These are phyloP conservation scores for Trichomonas tenax DNA, from an alignment of 208 protist genomes.

Conservation along the genomic window DNA sequence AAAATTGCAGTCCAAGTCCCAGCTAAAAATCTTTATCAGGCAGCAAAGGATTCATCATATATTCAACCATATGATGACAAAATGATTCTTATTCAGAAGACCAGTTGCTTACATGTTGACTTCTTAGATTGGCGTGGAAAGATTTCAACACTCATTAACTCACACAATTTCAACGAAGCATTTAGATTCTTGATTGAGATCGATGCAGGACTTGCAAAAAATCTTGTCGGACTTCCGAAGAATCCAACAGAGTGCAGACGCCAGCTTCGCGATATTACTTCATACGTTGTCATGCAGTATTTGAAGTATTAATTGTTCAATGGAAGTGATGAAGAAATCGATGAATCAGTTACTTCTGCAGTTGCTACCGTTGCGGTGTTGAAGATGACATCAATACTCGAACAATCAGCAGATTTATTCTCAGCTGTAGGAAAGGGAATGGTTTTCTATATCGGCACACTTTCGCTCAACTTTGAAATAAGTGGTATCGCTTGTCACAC, in stretches of 20 bases:
- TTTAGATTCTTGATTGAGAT: neutral
- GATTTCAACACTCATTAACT: neutral
- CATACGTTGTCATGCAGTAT: neutral
- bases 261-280: neutral
- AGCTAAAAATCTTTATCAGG: neutral
- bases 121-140: neutral
- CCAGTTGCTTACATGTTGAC: neutral
- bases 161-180: neutral
- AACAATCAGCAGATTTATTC: neutral
- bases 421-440: neutral
- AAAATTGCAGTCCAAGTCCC: neutral
- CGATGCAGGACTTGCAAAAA: neutral
- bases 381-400: neutral
- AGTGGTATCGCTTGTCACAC: neutral
- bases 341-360: neutral
- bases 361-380: neutral
- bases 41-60: neutral
- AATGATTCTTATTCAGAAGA: neutral
- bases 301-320: neutral
- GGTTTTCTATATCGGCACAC: neutral
- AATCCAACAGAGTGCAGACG: neutral
- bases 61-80: neutral
- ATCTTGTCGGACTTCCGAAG: neutral
- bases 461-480: neutral
- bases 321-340: neutral